Conservation (phyloP, 495 filamentous ascomycete species). For the Talaromyces thailandensis region DNA sequence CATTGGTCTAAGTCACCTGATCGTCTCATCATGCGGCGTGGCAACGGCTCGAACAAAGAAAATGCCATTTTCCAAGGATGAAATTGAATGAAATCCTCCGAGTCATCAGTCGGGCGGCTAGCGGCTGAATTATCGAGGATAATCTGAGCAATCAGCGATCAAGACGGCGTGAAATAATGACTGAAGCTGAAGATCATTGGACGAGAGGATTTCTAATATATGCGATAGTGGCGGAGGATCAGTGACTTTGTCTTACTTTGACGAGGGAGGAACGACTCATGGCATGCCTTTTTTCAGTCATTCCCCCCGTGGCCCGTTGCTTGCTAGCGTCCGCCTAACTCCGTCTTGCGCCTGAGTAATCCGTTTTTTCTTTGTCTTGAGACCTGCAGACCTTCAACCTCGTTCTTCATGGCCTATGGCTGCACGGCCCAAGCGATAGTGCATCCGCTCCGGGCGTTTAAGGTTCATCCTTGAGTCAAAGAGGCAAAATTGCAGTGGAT, state of each 20-base stretch:
- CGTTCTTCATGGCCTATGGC: not conserved
- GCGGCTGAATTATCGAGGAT: conserved; percentile 4
- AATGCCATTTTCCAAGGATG: not conserved
- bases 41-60: conserved; percentile 7
- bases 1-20: conserved; percentile 4
- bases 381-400: not conserved
- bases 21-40: conserved; percentile 7
- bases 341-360: not conserved
- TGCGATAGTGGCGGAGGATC: not conserved
- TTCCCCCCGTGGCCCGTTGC: not conserved
- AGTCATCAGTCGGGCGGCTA: conserved; percentile 2
- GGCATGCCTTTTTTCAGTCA: not conserved
- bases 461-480: not conserved
- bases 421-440: not conserved
- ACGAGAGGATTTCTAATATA: not conserved
- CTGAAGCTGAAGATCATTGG: not conserved
- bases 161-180: not conserved
- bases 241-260: not conserved
- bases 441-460: not conserved
- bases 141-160: not conserved
- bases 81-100: not conserved
- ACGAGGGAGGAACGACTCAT: not conserved
- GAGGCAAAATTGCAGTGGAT: not conserved
- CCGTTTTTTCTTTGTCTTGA: not conserved
- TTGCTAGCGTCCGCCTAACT: not conserved